phyloP scores from a whole-genome alignment of 1,139 yeast species.

The Blastobotrys proliferans region DNA sequence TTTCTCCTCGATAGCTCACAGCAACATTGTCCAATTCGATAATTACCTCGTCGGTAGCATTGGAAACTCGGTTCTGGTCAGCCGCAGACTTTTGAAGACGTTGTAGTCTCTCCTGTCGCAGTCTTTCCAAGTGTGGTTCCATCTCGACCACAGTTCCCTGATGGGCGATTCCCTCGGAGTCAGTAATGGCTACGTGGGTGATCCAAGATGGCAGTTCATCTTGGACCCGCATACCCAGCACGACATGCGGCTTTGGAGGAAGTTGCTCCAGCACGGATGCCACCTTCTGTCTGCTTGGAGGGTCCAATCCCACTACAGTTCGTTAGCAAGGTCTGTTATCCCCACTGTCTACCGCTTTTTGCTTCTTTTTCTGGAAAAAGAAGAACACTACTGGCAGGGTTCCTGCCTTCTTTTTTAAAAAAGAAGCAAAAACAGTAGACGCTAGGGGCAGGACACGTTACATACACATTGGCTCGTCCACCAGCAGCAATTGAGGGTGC shows the following conservation, averaged over 20 bases:
- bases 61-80: not conserved
- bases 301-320: slow-evolving; percentile 66
- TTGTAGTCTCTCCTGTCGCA: slow-evolving; percentile 10
- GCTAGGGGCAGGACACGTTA: too few species aligned
- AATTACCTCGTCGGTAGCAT: slow-evolving; percentile 46
- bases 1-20: slow-evolving; percentile 60
- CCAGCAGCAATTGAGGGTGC: slow-evolving; percentile 60
- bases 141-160: slow-evolving; percentile 46
- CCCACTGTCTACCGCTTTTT: too few species aligned
- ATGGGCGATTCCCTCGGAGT: slow-evolving; percentile 47
- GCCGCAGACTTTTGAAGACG: slow-evolving; percentile 1
- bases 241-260: slow-evolving; percentile 44
- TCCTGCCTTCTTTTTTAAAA: too few species aligned
- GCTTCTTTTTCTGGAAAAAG: too few species aligned
- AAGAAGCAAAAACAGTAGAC: not conserved
- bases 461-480: slow-evolving; percentile 76
- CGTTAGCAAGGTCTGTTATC: not conserved
- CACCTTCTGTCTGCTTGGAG: slow-evolving; percentile 59
- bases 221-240: slow-evolving; percentile 72
- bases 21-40: slow-evolving; percentile 62
- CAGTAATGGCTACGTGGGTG: slow-evolving; percentile 61
- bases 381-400: too few species aligned
- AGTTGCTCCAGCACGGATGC: slow-evolving; percentile 44
- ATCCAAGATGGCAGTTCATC: slow-evolving; percentile 80
- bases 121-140: slow-evolving; percentile 29